Conservation (phyloP, 1,139 yeast genomes). For the Protomyces gravidus region DNA sequence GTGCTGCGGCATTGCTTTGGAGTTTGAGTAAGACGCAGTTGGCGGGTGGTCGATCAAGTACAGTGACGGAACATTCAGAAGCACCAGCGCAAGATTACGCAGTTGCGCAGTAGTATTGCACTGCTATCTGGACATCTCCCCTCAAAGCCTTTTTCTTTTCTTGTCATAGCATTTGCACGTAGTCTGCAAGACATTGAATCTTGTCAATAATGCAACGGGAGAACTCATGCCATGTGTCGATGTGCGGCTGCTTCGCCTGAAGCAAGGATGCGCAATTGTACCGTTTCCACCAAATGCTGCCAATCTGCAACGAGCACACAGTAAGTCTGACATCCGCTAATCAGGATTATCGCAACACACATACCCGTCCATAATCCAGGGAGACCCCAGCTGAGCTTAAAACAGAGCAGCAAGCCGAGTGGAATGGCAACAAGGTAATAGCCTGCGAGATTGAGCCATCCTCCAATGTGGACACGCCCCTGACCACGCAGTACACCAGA, state of each 20-base stretch:
- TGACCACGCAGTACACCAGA: constrained; percentile 82
- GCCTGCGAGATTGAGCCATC: constrained; percentile 64
- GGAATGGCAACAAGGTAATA: constrained; percentile 72
- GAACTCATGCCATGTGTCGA: not conserved
- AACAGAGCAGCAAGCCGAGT: constrained; percentile 59
- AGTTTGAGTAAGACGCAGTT: constrained; percentile 64
- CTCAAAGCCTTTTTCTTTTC: not conserved
- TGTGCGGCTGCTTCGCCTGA: not conserved
- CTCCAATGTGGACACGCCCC: constrained; percentile 78
- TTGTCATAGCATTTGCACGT: not conserved
- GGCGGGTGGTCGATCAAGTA: constrained; percentile 6
- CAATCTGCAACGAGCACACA: constrained; percentile 54
- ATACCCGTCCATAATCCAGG: constrained; percentile 83
- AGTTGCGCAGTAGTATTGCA: not conserved
- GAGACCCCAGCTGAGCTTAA: constrained; percentile 50
- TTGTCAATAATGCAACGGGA: not conserved
- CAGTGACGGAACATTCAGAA: not conserved
- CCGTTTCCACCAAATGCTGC: constrained; percentile 49
- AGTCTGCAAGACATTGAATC: not conserved
- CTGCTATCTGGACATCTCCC: not conserved
- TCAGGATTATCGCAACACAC: constrained; percentile 57
- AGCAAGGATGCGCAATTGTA: constrained; percentile 38
- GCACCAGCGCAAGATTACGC: not conserved
- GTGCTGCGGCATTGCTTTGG: constrained; percentile 90
- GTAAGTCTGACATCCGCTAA: constrained; percentile 47